A percentile compares a stretch with the other conserved stretches of the same genome.
phyloP scores from a whole-genome alignment of 495 filamentous ascomycete species.

The Lindgomyces ingoldianus region DNA sequence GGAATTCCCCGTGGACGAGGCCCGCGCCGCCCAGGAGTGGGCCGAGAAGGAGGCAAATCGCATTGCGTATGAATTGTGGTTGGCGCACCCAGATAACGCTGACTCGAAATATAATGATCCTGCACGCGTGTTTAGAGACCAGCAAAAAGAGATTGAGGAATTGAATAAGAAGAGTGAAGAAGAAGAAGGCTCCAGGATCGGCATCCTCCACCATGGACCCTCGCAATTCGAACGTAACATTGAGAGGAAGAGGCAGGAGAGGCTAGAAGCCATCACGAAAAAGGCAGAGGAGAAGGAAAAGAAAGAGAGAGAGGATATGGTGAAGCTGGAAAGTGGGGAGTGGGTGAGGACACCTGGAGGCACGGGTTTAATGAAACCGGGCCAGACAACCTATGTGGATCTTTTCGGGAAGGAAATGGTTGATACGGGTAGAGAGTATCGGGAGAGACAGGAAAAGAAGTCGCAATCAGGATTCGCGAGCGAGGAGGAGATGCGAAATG shows the following conservation, averaged over 20 bases:
- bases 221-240: slow-evolving; percentile 29
- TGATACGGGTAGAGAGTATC: slow-evolving; percentile 2
- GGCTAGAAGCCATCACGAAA: slow-evolving; percentile 39
- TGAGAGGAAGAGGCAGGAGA: slow-evolving; percentile 25
- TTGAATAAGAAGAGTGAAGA: slow-evolving; percentile 47
- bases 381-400: slow-evolving; percentile 44
- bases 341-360: slow-evolving; percentile 52
- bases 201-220: slow-evolving; percentile 41
- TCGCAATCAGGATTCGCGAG: slow-evolving; percentile 10
- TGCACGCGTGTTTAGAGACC: slow-evolving; percentile 11
- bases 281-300: slow-evolving; percentile 53
- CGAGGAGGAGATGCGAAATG: slow-evolving; percentile 19
- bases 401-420: slow-evolving; percentile 32
- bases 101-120: slow-evolving; percentile 48
- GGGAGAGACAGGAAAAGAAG: slow-evolving; percentile 16
- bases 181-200: slow-evolving; percentile 41
- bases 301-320: slow-evolving; percentile 47
- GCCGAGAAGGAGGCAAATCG: slow-evolving; percentile 57
- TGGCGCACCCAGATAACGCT: slow-evolving; percentile 47
- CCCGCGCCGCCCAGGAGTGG: slow-evolving; percentile 62
- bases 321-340: slow-evolving; percentile 47
- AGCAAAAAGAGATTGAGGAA: slow-evolving; percentile 20
- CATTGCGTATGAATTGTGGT: slow-evolving; percentile 33
- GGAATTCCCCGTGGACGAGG: slow-evolving; percentile 72
- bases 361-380: slow-evolving; percentile 45